Evolutionary conservation across 768 basidiomycete species (phyloP), one percentile per base, ranked within the genome.

Genomic region (Calocera cornea): DNA sequence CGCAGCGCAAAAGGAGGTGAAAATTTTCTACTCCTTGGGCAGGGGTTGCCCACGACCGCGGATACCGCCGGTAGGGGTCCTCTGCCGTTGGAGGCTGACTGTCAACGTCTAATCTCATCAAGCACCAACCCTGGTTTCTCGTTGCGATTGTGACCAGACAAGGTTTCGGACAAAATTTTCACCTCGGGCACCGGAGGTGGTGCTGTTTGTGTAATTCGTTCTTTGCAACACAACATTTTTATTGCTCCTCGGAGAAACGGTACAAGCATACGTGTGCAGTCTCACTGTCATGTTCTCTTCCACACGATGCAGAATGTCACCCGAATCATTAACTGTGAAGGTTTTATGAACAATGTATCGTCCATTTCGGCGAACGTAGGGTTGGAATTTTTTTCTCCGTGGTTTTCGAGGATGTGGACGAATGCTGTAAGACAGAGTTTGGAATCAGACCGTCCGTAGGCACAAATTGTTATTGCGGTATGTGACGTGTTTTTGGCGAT

Each of bases 161-260:
- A 29, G 54, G 54, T 60, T 60, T 60, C 54, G 54, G 54, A 22
- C 5, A 60, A 60, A 60, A 60, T 60, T 60, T 60, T 60, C 54
- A 60, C 54, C 19, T 60, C 54, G 54, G 27, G 10, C 54, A 10
- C 27, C 54, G 27, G 54, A 27, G 19, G 44, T 17, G 44, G 24
- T 60, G 54, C 31, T 27, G 7, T 60, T n/a, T n/a, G n/a, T n/a
- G n/a, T n/a, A n/a, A n/a, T n/a, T n/a, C n/a, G n/a, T n/a, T 33
- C 2, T 33, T 60, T 60, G 27, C 31, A 29, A 29, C 24, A 2
- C 54, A 60, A 33, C 27, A n/a, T 33, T 27, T 33, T 27, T 27
- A 27, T 5, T 11, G 31, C 54, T 60, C 54, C 27, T 27, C 54
- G 54, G 27, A 16, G 31, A 2, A 27, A 31, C 7, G 5, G 31